Conservation (phyloP, 208 protist species). For the Acanthamoeba divionensis region DNA sequence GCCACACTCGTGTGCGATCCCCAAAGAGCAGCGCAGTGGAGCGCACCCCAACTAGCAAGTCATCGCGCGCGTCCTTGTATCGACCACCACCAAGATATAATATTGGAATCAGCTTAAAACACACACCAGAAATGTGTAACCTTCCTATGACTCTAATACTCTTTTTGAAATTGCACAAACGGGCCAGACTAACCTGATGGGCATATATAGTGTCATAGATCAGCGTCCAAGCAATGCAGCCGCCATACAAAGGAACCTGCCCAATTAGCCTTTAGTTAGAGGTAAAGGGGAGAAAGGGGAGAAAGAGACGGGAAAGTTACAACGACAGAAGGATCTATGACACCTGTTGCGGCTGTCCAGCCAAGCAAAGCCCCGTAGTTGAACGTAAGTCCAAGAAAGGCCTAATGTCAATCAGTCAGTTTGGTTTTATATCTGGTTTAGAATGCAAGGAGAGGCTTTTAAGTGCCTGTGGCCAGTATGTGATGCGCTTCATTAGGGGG, state of each 20-base stretch:
- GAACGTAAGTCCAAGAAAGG: constrained; percentile 83
- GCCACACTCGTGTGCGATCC: constrained; percentile 59
- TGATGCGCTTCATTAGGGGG: constrained; percentile 85
- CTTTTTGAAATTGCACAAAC: neutral
- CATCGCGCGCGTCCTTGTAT: constrained; percentile 80
- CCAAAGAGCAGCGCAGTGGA: constrained; percentile 83
- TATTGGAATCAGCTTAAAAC: too few relatives aligned
- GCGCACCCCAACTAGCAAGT: constrained; percentile 79
- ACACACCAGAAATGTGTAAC: too few relatives aligned
- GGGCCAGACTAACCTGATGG: constrained; percentile 78
- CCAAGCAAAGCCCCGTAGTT: constrained; percentile 86
- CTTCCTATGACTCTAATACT: too few relatives aligned
- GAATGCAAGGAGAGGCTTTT: neutral
- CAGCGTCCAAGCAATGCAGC: constrained; percentile 81
- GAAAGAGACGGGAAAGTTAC: neutral
- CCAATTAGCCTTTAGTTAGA: too few relatives aligned
- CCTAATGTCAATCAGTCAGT: neutral
- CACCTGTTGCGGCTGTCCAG: constrained; percentile 69
- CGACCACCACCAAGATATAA: too few relatives aligned
- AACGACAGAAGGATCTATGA: constrained; percentile 33
- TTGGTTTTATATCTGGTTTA: neutral
- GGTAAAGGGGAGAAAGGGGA: too few relatives aligned
- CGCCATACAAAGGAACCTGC: constrained; percentile 72
- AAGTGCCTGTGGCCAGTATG: constrained; percentile 78
- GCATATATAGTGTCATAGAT: constrained; percentile 90